A percentile compares a stretch with the other conserved stretches of the same genome.
Evolutionary conservation across 306 rosid genomes (phyloP).

Genomic region (Trifolium fragiferum): DNA sequence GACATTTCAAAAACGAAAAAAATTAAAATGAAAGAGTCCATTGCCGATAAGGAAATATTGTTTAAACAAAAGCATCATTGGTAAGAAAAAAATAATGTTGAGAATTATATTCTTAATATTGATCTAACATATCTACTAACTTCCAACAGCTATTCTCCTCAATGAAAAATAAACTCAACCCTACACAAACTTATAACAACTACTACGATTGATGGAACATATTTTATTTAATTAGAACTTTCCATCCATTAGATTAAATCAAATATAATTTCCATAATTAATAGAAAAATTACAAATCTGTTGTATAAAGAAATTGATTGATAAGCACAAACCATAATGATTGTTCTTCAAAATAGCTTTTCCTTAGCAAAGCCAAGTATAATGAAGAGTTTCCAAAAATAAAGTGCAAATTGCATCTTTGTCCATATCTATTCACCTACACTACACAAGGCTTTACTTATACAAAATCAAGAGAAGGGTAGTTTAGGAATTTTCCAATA

Average conservation of each 20-base stretch:
- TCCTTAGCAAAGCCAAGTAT: conserved; percentile 22
- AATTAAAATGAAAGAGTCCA: no score
- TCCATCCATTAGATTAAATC: conserved; percentile 1
- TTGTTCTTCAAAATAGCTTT: background rate
- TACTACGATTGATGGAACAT: conserved; percentile 3
- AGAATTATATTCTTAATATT: background rate
- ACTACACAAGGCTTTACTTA: conserved; percentile 28
- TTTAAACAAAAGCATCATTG: background rate
- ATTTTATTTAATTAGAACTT: conserved; percentile 13
- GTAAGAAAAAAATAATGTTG: background rate
- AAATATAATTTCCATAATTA: background rate
- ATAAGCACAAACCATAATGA: background rate
- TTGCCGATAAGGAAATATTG: background rate
- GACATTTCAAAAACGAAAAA: background rate
- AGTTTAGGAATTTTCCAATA: conserved; percentile 26
- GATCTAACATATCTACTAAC: conserved; percentile 31
- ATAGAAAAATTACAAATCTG: conserved; percentile 33
- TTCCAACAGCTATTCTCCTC: conserved; percentile 28
- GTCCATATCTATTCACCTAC: conserved; percentile 24
- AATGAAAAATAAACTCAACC: conserved; percentile 24
- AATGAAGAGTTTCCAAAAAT: conserved; percentile 15
- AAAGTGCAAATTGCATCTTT: background rate
- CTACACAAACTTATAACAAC: background rate
- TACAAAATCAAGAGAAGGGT: conserved; percentile 44
- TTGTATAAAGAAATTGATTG: conserved; percentile 32